Base-by-base conservation (phyloP, 768 basidiomycete species). In the Pleurotus citrinopileatus region DNA sequence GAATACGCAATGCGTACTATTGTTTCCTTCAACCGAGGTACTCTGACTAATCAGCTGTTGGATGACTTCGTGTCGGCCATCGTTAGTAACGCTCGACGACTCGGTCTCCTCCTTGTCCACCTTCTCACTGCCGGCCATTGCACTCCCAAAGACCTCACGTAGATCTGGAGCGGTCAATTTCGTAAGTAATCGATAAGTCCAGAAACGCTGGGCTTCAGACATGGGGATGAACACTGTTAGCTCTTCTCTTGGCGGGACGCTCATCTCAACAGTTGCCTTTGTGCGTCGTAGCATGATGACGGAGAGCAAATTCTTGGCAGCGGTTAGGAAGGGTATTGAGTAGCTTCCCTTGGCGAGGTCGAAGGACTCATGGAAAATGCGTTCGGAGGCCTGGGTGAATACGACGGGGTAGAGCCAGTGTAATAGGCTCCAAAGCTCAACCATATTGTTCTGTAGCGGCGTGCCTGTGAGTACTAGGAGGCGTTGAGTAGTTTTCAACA, bases 361-460 rank as follows among this genome's bases (percentile, higher is more conserved):
- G 57, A 84, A 86, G 0, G 81, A 74, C 2, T 77, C 69, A 9
- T 72, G 70, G 63, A 86, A 86, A 1, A 73, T 64, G 2, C 67
- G 65, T 52, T 80, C 73, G 0, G 84, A 75, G 2, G 76, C 58
- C 4, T 58, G 42, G 1, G 76, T 82, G 62, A 86, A 86, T 32
- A 84, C 67, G 2, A 57, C 55, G 3, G 84, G 83, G 59, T 78
- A 80, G 15, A 86, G 69, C 77, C 77, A 84, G 57, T 76, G 78
- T 15, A 84, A 65, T 10, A 83, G 65, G 20, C 73, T 62, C 83
- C 80, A 82, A 13, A 85, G 70, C 61, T 86, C 83, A 17, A 73
- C 64, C 9, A 86, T 64, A 57, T 86, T 81, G 58, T 86, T 86
- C 60, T 89, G 87, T 0, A 90, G 75, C 0, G 88, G 88, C 0